Evolutionary conservation across 2,329 filamentous ascomycete genomes (phyloP), one percentile per base, ranked within the genome.

Genomic region (Elsinoe perseae): DNA sequence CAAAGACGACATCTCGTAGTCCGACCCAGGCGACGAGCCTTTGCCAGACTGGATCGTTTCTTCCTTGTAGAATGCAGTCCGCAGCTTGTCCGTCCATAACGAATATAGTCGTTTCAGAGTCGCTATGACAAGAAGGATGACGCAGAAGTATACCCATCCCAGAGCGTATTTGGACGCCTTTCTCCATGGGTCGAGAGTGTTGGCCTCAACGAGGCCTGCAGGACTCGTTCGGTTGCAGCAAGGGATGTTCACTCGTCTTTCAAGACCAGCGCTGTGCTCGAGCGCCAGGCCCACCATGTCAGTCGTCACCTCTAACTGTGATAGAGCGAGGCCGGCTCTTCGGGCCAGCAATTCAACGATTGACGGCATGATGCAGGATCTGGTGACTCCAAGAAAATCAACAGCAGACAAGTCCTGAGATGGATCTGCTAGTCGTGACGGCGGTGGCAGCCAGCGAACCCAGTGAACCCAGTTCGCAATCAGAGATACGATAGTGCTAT

Each of bases 51-150:
- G 79, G 66, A 87, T 79, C 64, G 88, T 78, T 68, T 89, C 83
- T 66, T 93, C 85, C 73, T 95, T 92, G 74, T 93, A 88, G 59
- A 93, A 82, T 60, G 89, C 91, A 63, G 91, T 87, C 62, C 91
- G 83, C 62, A 95, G 89, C 74, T 93, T 95, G 75, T 96, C 91
- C 64, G 91, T 89, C 85, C 89, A 95, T 63, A 86, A 84, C 70
- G 95, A 87, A 77, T 91, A 95, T 67, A 87, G 78, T 62, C 89
- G 83, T 67, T 92, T 76, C 9, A 85, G 65, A 9, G 86, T 73
- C 3, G 91, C 83, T 55, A 82, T 65, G 25, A 80, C 78, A 61
- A 91, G 78, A 58, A 96, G 70, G 52, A 84, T 82, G 50, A 95
- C 70, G 54, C 86, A 84, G 65, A 95, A 95, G 71, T 95, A 95